Base-by-base conservation (phyloP, 2,329 filamentous ascomycete genomes). In the Emergomyces orientalis region DNA sequence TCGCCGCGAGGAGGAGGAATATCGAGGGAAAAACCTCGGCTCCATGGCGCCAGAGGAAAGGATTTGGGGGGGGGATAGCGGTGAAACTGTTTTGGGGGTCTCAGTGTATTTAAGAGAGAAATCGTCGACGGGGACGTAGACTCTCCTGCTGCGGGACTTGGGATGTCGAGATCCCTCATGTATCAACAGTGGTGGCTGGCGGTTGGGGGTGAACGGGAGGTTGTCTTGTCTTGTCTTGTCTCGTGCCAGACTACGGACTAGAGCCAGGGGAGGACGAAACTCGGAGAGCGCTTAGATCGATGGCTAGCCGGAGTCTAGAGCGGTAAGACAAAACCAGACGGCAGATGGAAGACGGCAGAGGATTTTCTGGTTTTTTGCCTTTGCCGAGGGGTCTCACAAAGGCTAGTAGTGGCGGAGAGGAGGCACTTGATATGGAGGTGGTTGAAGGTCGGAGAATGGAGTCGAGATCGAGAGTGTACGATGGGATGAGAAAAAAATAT, bases 1-100 rank as follows among this genome's bases (percentile, higher is more conserved):
- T 56, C 49, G 60, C 34, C 37, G 51, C 19, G 60, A 56, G n/a
- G 60, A 61, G 37, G 59, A 54, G 19, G 57, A 59, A 37, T 56
- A 47, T n/a, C 51, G 22, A n/a, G 60, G 37, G 19, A 43, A 32
- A 51, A 30, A 45, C 25, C 49, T 41, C 49, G 34, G 60, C 34
- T 61, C 60, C 60, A 61, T 61, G 51, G 37, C 22, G 37, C 45
- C n/a, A 2, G 55, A 43, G 27, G 39, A n/a, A 47, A 32, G 11
- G n/a, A 11, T 51, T 30, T 14, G 13, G 47, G 59, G n/a, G 22
- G 37, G 1, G 9, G n/a, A 39, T 13, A 41, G 43, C n/a, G n/a
- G n/a, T n/a, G n/a, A n/a, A n/a, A n/a, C n/a, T n/a, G n/a, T 25
- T 14, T 41, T 13, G 25, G 22, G 17, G 25, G 27, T 27, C 25